Evolutionary conservation across 371 early-diverging fungal species (phyloP), one percentile per base, ranked within the genome.

Genomic region (Choanephora cucurbitarum): DNA sequence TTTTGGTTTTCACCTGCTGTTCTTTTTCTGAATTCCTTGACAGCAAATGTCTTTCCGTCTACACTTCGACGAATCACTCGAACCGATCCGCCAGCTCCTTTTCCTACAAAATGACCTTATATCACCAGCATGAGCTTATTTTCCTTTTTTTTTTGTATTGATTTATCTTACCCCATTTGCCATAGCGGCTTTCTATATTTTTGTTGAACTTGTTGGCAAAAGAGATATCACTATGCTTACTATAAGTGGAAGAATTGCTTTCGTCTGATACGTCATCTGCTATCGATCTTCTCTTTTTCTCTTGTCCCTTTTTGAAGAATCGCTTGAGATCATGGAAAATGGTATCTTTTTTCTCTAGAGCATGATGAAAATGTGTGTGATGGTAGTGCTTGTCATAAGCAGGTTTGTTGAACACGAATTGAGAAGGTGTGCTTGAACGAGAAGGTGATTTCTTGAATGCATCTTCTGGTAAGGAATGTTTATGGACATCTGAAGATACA

Each of bases 21-120:
- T 68, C 85, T 73, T 60, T 84, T 81, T 44, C 91, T 75, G 67
- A 95, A 94, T 67, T 91, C 86, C 60, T 94, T 90, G 61, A 88
- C 88, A 5, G 91, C 91, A 72, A 88, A 87, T 37, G 77, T 71
- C 60, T 82, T 81, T 50, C 73, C 69, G 56, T 82, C 85, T 1
- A 64, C 51, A 33, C 73, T 72, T 53, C 82, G 73, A 32, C 75
- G 78, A n/a, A 82, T 70, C 22, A 89, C 64, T 14, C 87, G 80
- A 21, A 91, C 91, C 0, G 86, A 85, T 10, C 91, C 91, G 34
- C 90, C 90, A 1, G 88, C 82, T 24, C 90, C 91, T 32, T 81
- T 77, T 37, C 91, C 91, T n/a, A 91, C 72, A 54, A 74, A 68
- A 28, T 64, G 54, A 32, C 74, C 74, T 73, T 62, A 28, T 31